Evolutionary conservation across 805 yeast genomes (phyloP).

Genomic region (Candida maris): DNA sequence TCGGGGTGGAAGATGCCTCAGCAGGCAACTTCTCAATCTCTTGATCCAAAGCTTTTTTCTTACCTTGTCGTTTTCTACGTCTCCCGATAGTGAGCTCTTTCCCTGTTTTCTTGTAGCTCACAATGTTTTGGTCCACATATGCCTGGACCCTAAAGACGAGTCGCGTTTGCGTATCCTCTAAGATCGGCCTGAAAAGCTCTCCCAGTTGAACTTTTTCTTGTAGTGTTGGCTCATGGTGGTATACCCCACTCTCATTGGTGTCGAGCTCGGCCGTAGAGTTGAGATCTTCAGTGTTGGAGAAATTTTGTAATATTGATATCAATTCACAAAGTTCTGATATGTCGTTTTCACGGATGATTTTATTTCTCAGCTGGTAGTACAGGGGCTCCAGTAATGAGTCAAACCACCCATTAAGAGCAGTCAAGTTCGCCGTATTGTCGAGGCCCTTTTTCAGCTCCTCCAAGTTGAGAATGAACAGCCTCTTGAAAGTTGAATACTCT

Average conservation of each 20-base stretch:
- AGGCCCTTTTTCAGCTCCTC: slow-evolving; percentile 9
- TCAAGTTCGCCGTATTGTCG: slow-evolving; percentile 30
- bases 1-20: not conserved
- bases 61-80: slow-evolving; percentile 22
- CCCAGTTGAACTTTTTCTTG: slow-evolving; percentile 32
- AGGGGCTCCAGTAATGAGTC: slow-evolving; percentile 69
- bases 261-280: slow-evolving; percentile 16
- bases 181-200: slow-evolving; percentile 62
- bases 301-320: slow-evolving; percentile 63
- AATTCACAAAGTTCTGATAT: slow-evolving; percentile 71
- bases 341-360: slow-evolving; percentile 65
- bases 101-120: slow-evolving; percentile 60
- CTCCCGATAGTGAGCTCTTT: slow-evolving; percentile 65
- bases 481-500: slow-evolving; percentile 57
- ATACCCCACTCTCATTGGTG: slow-evolving; percentile 14
- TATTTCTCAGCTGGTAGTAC: slow-evolving; percentile 64
- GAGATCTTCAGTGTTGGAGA: slow-evolving; percentile 55
- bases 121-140: slow-evolving; percentile 65
- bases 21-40: slow-evolving; percentile 3
- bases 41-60: slow-evolving; percentile 11
- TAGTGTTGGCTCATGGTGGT: slow-evolving; percentile 15
- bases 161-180: slow-evolving; percentile 75
- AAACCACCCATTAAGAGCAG: slow-evolving; percentile 53
- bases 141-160: slow-evolving; percentile 75
- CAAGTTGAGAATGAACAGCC: slow-evolving; percentile 43